A percentile compares a stretch with the other conserved stretches of the same genome.
Evolutionary conservation across 805 yeast species (phyloP).

Genomic region (Candida dendrica): DNA sequence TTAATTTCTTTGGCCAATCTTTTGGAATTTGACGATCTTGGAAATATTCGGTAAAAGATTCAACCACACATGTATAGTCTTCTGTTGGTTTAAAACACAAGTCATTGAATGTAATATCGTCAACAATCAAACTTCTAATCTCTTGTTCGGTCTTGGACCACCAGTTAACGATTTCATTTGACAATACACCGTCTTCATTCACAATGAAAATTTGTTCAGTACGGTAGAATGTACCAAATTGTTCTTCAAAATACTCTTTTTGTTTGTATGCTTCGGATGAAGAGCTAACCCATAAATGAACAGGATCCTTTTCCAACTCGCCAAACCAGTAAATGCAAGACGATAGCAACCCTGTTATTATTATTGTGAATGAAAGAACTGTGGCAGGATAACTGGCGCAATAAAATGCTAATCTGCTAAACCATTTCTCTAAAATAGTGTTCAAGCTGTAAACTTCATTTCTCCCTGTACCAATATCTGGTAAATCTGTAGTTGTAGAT

Average conservation of each 20-base stretch:
- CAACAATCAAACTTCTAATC: conserved; percentile 29
- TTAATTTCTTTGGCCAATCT: conserved; percentile 50
- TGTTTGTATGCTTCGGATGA: conserved; percentile 61
- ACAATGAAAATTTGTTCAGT: conserved; percentile 77
- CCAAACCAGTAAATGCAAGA: conserved; percentile 43
- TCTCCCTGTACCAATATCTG: conserved; percentile 6
- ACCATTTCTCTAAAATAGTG: conserved; percentile 36
- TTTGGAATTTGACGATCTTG: conserved; percentile 47
- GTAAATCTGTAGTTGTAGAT: conserved; percentile 15
- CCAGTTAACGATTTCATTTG: conserved; percentile 72
- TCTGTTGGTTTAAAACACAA: conserved; percentile 81
- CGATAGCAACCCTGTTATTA: conserved; percentile 38
- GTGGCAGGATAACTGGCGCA: conserved; percentile 58
- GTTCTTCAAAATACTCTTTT: conserved; percentile 61
- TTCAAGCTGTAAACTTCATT: conserved; percentile 40
- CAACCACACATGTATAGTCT: conserved; percentile 68
- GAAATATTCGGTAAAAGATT: conserved; percentile 86
- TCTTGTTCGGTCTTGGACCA: conserved; percentile 77
- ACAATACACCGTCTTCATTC: conserved; percentile 61
- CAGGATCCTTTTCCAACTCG: conserved; percentile 70
- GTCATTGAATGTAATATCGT: conserved; percentile 41
- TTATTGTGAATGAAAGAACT: conserved; percentile 36
- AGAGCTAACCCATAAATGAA: conserved; percentile 86
- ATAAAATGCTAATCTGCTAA: conserved; percentile 44
- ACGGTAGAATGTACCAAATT: conserved; percentile 89